Base-by-base conservation (phyloP, 176 grass and related monocot species). In the Alopecurus myosuroides region DNA sequence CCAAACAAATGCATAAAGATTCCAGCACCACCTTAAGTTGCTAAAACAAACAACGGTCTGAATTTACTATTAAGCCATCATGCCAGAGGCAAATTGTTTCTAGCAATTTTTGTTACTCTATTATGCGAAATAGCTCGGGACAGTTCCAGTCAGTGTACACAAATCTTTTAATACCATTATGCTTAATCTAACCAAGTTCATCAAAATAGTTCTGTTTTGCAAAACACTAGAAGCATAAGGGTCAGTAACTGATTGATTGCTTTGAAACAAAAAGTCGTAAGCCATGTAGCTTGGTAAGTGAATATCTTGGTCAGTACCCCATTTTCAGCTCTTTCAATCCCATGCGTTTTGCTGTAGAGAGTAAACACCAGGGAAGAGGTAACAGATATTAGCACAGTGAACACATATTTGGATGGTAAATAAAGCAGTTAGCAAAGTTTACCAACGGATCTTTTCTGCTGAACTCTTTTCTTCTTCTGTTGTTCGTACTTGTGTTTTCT, bases 401-500 rank as follows among this genome's bases (percentile, higher is more conserved):
- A 74, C 25, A 49, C 44, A 50, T 70, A 41, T 74, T 49, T 49
- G 22, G 23, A 29, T 35, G 9, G 18, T 58, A 36, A 31, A 26
- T 49, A 77, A 74, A 78, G 4, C 6, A 58, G 78, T 33, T 41
- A 44, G 7, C 50, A 62, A 81, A 72, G 49, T 70, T 71, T 85
- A 93, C 90, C 94, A 71, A 92, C 87, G 25, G 93, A 93, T 94
- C 91, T 95, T 93, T 93, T 98, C 78, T 95, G 93, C 88, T 98
- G 93, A 63, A 85, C 84, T 61, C 80, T 87, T 83, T 98, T 90
- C 89, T 98, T 98, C 94, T 98, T 98, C 84, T 94, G 91, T 41
- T 89, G 93, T 87, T 98, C 93, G 60, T 92, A 98, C 48, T 81
- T 94, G 78, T 94, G 89, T 90, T 98, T 98, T 89, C 97, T 98